Evolutionary conservation across 371 early-diverging fungal genomes (phyloP), one percentile per base, ranked within the genome.

Genomic region (Mortierella sp.): DNA sequence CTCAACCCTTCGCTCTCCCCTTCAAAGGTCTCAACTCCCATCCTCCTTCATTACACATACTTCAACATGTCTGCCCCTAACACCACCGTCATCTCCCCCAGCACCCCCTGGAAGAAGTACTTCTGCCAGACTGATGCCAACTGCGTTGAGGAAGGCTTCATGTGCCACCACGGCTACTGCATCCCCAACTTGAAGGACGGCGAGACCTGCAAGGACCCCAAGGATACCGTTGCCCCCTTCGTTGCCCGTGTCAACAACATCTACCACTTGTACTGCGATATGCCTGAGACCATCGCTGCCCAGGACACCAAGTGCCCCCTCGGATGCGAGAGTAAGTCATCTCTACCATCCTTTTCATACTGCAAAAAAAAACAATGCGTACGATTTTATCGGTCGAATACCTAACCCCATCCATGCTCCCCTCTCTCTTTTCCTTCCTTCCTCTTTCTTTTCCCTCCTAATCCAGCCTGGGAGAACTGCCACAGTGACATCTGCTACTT

Each of bases 391-490:
- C 11, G 24, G 48, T 34, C 7, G 39, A 37, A 37, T 58, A 34
- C 13, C 47, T 61, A 41, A 45, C 13, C 48, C n/a, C 41, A 70
- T 45, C 7, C 14, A 44, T 53, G 3, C 47, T 31, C 8, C 40
- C 52, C 14, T 3, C 10, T 45, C 40, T 63, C 14, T 53, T 43
- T 47, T 64, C 39, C 34, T 58, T 65, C 24, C 10, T 58, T 13
- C 58, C 16, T 37, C 40, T 48, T 68, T 2, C 24, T 34, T 37
- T 24, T 34, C 14, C 39, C 40, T 66, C 24, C 10, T 7, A n/a
- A 9, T 39, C 26, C 74, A 79, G 79, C 22, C 29, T 83, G 83
- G 83, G 83, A 83, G 79, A 73, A 78, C 76, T 83, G 79, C 79
- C 83, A 83, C 65, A 65, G 70, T 14, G 40, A 73, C 66, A 6